A percentile compares a stretch with the other conserved stretches of the same genome.
Evolutionary conservation across 2,329 filamentous ascomycete genomes (phyloP).

Genomic region (Aspergillus udagawae): DNA sequence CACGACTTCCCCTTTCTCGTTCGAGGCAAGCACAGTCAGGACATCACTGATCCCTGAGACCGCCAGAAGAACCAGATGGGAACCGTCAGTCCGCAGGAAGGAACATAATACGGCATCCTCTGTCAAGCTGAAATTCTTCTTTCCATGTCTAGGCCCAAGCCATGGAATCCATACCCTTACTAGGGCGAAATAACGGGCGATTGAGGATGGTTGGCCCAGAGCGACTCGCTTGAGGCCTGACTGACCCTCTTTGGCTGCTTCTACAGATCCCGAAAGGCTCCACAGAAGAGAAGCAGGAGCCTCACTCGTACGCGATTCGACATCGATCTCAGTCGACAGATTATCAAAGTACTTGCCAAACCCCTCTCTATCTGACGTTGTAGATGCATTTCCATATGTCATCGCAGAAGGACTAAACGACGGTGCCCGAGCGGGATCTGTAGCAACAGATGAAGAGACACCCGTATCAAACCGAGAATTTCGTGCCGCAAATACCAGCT

Average conservation of each 20-base stretch:
- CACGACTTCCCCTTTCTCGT: conserved; percentile 61
- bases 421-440: not conserved
- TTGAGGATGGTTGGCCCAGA: conserved; percentile 62
- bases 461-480: conserved; percentile 5
- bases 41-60: conserved; percentile 71
- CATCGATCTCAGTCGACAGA: conserved; percentile 29
- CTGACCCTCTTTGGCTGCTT: conserved; percentile 49
- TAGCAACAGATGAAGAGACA: not conserved
- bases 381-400: not conserved
- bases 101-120: conserved; percentile 75
- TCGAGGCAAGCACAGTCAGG: conserved; percentile 64
- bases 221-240: conserved; percentile 56
- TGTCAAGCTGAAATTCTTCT: conserved; percentile 60
- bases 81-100: conserved; percentile 68
- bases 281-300: conserved; percentile 40
- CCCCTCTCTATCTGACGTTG: conserved; percentile 10
- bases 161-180: conserved; percentile 78
- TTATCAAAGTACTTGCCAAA: conserved; percentile 32
- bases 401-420: not conserved
- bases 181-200: conserved; percentile 74
- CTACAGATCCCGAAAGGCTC: conserved; percentile 55
- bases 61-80: conserved; percentile 72
- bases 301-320: conserved; percentile 37
- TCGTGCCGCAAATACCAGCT: conserved; percentile 37
- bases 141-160: conserved; percentile 84